Base-by-base conservation (phyloP, 768 basidiomycete species). In the Gymnopilus junonius region DNA sequence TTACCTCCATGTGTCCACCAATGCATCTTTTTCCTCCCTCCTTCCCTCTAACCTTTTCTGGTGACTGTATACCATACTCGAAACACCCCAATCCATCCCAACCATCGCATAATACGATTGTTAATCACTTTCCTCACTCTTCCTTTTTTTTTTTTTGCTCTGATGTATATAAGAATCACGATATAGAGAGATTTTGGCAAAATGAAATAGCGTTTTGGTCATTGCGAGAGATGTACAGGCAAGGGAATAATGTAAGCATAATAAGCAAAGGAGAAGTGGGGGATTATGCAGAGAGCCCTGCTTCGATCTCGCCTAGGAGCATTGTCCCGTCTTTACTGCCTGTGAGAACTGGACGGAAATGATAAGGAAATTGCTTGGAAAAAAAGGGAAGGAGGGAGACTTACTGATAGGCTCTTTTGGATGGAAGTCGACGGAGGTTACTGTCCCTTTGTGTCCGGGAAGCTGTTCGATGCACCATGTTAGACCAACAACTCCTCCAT, bases 401-500 rank as follows among this genome's bases (percentile, higher is more conserved):
- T 66, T 75, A 97, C 95, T 86, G 74, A 97, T 95, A 11, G 95
- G 96, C 69, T 97, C 95, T 71, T 90, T 94, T 8, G 97, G 95
- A 74, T 97, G 95, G 82, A 97, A 97, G 69, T 97, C 97, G 0
- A 95, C 94, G n/a, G 90, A 81, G 1, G 94, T 95, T 14, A 99
- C 95, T 0, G 96, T 96, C 11, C 97, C 96, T 75, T 94, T 97
- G 75, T 99, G 97, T 14, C 97, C 97, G 39, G 97, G 94, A 60
- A 98, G 84, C 93, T 93, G 27, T 4, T 39, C 10, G 53, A 27
- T 34, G 25, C 43, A 62, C 35, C 35, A 63, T 20, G 8, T 59
- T 39, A 58, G 15, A 43, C 5, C 48, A 56, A 25, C 5, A 23
- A 35, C 20, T 34, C 34, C 20, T 23, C 15, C 42, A 40, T 0